These are phyloP conservation scores for Cymbopogon flexuosus DNA, from an alignment of 202 grass and related monocot species.

Conservation along the genomic window DNA sequence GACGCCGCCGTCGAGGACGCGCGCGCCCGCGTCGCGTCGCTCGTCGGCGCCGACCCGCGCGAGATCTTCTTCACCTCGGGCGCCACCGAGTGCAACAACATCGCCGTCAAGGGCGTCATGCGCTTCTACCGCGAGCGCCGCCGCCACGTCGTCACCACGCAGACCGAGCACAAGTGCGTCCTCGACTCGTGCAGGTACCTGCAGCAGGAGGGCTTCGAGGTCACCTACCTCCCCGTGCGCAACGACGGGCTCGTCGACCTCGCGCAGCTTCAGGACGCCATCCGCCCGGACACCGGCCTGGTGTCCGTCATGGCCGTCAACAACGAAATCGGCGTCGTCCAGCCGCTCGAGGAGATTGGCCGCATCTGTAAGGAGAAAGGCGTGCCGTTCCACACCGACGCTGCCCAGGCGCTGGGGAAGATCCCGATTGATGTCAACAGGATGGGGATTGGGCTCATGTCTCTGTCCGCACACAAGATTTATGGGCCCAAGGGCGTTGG, in stretches of 20 bases:
- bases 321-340: slow-evolving; percentile 75
- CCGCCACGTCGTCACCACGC: slow-evolving; percentile 70
- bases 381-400: slow-evolving; percentile 68
- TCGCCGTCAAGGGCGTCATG: slow-evolving; percentile 71
- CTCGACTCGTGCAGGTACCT: slow-evolving; percentile 73
- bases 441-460: slow-evolving; percentile 78
- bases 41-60: slow-evolving; percentile 58
- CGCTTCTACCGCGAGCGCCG: slow-evolving; percentile 68
- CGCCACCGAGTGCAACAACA: slow-evolving; percentile 80
- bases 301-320: slow-evolving; percentile 78
- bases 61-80: slow-evolving; percentile 86
- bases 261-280: slow-evolving; percentile 47
- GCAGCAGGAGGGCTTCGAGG: slow-evolving; percentile 62
- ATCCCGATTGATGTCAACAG: slow-evolving; percentile 54
- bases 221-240: slow-evolving; percentile 68
- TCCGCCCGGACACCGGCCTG: slow-evolving; percentile 56
- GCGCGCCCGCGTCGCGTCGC: slow-evolving; percentile 32
- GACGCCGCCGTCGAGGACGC: slow-evolving; percentile 65
- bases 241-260: slow-evolving; percentile 59
- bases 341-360: slow-evolving; percentile 64
- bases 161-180: slow-evolving; percentile 82
- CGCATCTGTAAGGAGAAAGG: slow-evolving; percentile 61
- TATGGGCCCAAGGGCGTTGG: slow-evolving; percentile 75
- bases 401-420: slow-evolving; percentile 59
- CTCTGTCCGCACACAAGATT: slow-evolving; percentile 62